Evolutionary conservation across 495 filamentous ascomycete genomes (phyloP).

Genomic region (Penicillium manginii): DNA sequence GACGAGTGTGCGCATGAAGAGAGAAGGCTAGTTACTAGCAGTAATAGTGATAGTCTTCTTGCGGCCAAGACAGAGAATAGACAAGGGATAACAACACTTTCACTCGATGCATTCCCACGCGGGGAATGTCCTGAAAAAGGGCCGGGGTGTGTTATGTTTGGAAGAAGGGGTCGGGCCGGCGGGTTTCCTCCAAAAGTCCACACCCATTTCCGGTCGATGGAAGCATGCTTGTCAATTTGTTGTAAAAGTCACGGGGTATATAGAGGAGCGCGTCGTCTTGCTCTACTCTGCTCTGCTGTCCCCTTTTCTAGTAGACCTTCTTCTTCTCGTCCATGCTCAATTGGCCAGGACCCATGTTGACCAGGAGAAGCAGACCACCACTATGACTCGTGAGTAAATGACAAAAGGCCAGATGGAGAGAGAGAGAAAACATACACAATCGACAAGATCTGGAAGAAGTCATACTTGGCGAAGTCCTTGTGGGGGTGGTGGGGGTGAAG

Average conservation of each 20-base stretch:
- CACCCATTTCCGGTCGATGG: not conserved
- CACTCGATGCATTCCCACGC: not conserved
- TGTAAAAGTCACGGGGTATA: conserved; percentile 18
- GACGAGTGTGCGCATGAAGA: conserved; percentile 7
- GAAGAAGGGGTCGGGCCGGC: not conserved
- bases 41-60: too few relatives aligned
- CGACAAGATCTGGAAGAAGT: conserved; percentile 99
- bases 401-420: not conserved
- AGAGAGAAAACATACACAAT: conserved; percentile 74
- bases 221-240: conserved; percentile 9
- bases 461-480: conserved; percentile 99
- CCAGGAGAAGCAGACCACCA: conserved; percentile 89
- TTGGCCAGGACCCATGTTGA: conserved; percentile 98
- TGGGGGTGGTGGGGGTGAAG: conserved; percentile 98
- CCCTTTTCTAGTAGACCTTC: conserved; percentile 84
- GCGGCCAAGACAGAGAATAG: not conserved
- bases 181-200: not conserved
- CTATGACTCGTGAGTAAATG: conserved; percentile 42
- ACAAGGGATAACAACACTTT: not conserved
- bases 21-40: not conserved
- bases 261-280: conserved; percentile 13
- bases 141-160: not conserved
- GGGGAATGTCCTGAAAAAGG: not conserved
- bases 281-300: conserved; percentile 3
- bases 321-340: conserved; percentile 99